phyloP scores from a whole-genome alignment of 2,329 filamentous ascomycete genomes.

The Ophiosphaerella narmari region DNA sequence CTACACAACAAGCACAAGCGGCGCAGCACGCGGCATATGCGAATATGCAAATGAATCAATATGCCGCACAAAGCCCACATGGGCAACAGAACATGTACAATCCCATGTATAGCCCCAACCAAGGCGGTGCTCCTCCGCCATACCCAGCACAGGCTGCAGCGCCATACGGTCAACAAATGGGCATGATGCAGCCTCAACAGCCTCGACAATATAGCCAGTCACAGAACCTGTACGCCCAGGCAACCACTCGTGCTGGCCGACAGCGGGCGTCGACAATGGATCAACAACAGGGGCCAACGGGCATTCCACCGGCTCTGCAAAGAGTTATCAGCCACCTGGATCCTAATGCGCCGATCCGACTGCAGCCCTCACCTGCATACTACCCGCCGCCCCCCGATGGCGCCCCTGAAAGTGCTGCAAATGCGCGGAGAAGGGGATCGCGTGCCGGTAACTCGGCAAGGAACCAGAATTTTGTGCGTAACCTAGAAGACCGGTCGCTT shows the following conservation, averaged over 20 bases:
- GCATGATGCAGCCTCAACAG: constrained; percentile 45
- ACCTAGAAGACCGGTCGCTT: constrained; percentile 88
- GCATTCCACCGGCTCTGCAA: constrained; percentile 90
- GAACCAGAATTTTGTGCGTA: constrained; percentile 91
- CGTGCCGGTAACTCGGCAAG: constrained; percentile 64
- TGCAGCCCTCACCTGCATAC: constrained; percentile 95
- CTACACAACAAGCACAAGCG: constrained; percentile 60
- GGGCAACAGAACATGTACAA: constrained; percentile 72
- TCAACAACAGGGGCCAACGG: constrained; percentile 86
- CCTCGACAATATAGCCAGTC: constrained; percentile 59
- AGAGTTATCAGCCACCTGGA: constrained; percentile 95
- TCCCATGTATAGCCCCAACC: constrained; percentile 72
- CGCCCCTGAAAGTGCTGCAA: constrained; percentile 68
- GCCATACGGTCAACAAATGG: constrained; percentile 61
- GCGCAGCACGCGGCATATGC: constrained; percentile 70
- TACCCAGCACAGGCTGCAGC: constrained; percentile 74
- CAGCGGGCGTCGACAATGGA: constrained; percentile 97
- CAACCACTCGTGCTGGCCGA: constrained; percentile 75
- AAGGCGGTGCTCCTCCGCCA: constrained; percentile 74
- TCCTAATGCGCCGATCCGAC: constrained; percentile 87
- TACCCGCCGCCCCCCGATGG: constrained; percentile 92
- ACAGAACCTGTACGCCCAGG: constrained; percentile 74
- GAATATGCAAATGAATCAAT: constrained; percentile 63
- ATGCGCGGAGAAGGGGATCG: constrained; percentile 75
- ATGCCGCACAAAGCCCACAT: constrained; percentile 52